Percentiles rank a stretch among this genome's conserved stretches.
These are phyloP conservation scores for Infundibulicybe gibba DNA, from an alignment of 768 basidiomycete genomes.

Conservation along the genomic window DNA sequence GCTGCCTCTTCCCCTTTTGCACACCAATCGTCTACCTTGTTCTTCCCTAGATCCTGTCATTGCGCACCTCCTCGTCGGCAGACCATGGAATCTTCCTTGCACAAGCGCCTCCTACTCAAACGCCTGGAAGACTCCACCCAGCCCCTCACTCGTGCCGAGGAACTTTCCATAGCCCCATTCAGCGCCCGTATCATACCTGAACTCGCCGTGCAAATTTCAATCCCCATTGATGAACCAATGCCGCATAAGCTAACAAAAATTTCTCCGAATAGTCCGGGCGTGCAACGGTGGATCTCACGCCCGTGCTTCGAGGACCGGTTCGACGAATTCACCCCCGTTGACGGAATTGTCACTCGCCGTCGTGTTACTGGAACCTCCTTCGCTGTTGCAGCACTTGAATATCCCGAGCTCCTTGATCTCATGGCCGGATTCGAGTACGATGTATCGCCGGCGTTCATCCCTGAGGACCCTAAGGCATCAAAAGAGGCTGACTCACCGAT, in stretches of 20 bases:
- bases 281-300: conserved; percentile 67
- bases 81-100: conserved; percentile 40
- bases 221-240: conserved; percentile 28
- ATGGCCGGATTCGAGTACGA: conserved; percentile 48
- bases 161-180: conserved; percentile 42
- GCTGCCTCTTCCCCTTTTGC: conserved; percentile 49
- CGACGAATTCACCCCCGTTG: conserved; percentile 45
- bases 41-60: conserved; percentile 60
- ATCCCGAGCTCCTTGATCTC: conserved; percentile 61
- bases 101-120: conserved; percentile 47
- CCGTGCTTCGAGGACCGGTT: conserved; percentile 76
- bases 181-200: conserved; percentile 25
- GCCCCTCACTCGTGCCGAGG: conserved; percentile 35
- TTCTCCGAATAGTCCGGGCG: conserved; percentile 45
- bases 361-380: conserved; percentile 45
- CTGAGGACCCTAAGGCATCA: neutral
- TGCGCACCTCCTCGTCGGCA: conserved; percentile 30
- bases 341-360: conserved; percentile 29
- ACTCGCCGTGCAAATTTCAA: conserved; percentile 16
- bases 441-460: conserved; percentile 4
- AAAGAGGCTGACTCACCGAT: conserved; percentile 1
- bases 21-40: conserved; percentile 26
- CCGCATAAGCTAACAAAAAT: conserved; percentile 26
- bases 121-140: conserved; percentile 32
- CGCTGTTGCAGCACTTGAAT: conserved; percentile 72